phyloP scores from a whole-genome alignment of 2,329 filamentous ascomycete species.

The Penicillium sp. region DNA sequence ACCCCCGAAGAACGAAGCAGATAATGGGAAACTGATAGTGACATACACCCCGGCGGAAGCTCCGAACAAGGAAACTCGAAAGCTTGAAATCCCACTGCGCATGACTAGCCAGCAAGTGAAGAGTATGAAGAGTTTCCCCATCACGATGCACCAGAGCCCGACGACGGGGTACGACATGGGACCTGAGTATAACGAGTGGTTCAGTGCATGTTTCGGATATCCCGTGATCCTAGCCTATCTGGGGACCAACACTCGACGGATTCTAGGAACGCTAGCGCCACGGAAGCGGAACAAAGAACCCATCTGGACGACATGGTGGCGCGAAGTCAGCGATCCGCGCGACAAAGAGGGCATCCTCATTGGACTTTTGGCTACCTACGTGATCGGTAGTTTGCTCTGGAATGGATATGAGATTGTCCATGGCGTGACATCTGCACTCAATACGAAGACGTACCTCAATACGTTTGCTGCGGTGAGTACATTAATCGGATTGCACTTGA shows the following conservation, averaged over 20 bases:
- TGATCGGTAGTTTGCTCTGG: neutral
- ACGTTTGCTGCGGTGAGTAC: neutral
- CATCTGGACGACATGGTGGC: neutral
- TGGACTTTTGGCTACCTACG: neutral
- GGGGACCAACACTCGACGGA: conserved; percentile 57
- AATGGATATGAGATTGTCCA: neutral
- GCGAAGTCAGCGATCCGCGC: neutral
- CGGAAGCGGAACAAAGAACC: conserved; percentile 25
- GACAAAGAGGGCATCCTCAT: neutral
- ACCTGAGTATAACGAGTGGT: conserved; percentile 60
- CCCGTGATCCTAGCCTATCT: conserved; percentile 62
- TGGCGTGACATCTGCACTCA: neutral
- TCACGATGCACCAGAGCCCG: conserved; percentile 60
- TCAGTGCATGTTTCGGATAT: conserved; percentile 65
- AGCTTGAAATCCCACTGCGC: conserved; percentile 57
- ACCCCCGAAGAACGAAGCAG: conserved; percentile 18
- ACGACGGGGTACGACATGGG: conserved; percentile 65
- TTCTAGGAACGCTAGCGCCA: conserved; percentile 62
- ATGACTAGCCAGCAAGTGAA: conserved; percentile 51
- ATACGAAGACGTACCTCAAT: neutral
- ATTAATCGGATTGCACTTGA: neutral
- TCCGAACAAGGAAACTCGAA: conserved; percentile 11
- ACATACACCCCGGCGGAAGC: conserved; percentile 38
- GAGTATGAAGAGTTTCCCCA: conserved; percentile 48
- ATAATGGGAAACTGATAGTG: conserved; percentile 40